Percentiles rank a stretch among this genome's conserved stretches.
phyloP scores from a whole-genome alignment of 495 filamentous ascomycete genomes.

The Lepidopterella palustris region DNA sequence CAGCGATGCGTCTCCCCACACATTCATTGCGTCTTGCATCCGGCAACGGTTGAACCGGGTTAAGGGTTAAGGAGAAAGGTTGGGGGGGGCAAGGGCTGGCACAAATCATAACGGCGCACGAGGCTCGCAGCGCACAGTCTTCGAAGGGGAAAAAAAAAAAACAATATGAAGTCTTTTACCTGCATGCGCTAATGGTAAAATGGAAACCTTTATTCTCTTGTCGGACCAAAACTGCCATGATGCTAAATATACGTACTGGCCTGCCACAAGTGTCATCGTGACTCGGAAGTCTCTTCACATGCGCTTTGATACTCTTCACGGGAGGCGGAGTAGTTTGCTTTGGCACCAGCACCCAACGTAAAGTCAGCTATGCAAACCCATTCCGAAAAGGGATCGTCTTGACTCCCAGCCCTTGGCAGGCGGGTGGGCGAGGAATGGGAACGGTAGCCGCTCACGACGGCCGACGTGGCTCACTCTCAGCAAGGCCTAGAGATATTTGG shows the following conservation, averaged over 20 bases:
- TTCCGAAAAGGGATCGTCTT: not conserved
- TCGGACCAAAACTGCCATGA: not conserved
- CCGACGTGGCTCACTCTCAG: not conserved
- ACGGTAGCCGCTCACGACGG: not conserved
- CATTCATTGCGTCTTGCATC: not conserved
- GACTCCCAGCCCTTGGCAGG: not conserved
- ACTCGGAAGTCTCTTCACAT: not conserved
- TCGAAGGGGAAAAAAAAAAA: not conserved
- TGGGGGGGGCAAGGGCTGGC: not conserved
- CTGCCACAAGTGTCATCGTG: constrained; percentile 1
- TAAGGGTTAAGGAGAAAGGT: too few relatives aligned
- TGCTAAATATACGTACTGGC: constrained; percentile 1
- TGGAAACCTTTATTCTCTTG: not conserved
- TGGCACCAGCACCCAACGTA: not conserved
- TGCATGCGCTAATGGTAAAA: not conserved
- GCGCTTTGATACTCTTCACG: not conserved
- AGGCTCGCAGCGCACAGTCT: not conserved
- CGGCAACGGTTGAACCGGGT: not conserved
- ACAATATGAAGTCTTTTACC: not conserved
- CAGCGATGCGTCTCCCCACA: not conserved
- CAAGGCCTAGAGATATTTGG: not conserved
- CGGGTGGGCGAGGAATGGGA: not conserved
- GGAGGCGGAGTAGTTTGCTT: not conserved
- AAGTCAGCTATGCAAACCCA: not conserved
- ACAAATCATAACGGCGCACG: not conserved